These are phyloP conservation scores for Bryoerythrophyllum caledonicum DNA, from an alignment of 225 moss, liverwort and hornwort genomes.

Conservation along the genomic window DNA sequence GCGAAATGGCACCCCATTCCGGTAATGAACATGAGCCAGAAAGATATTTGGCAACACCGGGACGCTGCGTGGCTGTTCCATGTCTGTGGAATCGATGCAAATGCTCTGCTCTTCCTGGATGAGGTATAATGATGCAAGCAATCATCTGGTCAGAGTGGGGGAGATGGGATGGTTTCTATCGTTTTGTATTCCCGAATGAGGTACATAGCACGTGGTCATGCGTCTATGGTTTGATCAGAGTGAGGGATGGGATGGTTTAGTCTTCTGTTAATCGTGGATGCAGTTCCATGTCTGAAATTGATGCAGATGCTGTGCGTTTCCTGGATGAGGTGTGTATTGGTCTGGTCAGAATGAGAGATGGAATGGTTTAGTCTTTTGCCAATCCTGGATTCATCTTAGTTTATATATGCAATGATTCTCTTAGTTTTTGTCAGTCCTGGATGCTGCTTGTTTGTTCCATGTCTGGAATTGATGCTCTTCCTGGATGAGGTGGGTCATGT, in stretches of 20 bases:
- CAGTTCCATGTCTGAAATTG: slow-evolving; percentile 53
- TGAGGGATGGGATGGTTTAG: too few relatives aligned
- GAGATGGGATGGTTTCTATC: too few relatives aligned
- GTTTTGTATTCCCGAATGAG: too few relatives aligned
- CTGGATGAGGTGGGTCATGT: slow-evolving; percentile 37
- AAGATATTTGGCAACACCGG: slow-evolving; percentile 50
- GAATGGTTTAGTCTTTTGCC: too few relatives aligned
- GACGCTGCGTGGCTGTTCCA: slow-evolving; percentile 59
- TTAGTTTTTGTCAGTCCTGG: slow-evolving; percentile 6
- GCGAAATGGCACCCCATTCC: slow-evolving; percentile 54
- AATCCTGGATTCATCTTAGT: too few relatives aligned
- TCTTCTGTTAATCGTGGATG: neutral
- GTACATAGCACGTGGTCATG: too few relatives aligned
- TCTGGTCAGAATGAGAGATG: neutral
- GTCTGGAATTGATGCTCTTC: slow-evolving; percentile 55
- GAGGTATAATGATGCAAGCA: slow-evolving; percentile 28
- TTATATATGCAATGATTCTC: too few relatives aligned
- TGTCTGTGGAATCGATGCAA: slow-evolving; percentile 53
- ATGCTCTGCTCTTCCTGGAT: slow-evolving; percentile 39
- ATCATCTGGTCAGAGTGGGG: neutral
- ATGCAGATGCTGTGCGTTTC: slow-evolving; percentile 41
- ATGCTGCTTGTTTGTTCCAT: slow-evolving; percentile 54
- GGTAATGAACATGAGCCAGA: slow-evolving; percentile 45
- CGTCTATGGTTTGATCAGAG: too few relatives aligned
- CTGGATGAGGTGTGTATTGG: slow-evolving; percentile 34